Base-by-base conservation (phyloP, 1,139 yeast species). In the Pneumocystis sp. region DNA sequence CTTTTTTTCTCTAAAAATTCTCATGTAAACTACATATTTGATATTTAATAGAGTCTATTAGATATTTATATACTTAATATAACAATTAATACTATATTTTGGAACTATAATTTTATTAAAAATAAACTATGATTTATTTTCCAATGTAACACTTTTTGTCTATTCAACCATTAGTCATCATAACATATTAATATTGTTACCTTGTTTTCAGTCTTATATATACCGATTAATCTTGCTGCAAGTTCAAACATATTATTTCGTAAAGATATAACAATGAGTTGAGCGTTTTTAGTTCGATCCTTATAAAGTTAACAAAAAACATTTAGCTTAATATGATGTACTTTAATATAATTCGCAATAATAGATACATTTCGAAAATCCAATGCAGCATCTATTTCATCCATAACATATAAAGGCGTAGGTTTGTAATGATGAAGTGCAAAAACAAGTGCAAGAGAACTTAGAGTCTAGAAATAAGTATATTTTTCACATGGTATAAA, bases 401-500 rank as follows among this genome's bases (percentile, higher is more conserved):
- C 99, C 99, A 95, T 95, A 50, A 95, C 98, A 74, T 95, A 95
- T 63, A 95, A 78, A 7, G 99, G 98, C 0, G 98, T 95, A 0
- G 99, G 99, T 74, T 90, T 93, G 75, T 89, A 95, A 71, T 88
- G 89, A 74, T 95, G 98, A 61, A 95, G 81, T 0, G 98, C 98
- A 81, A 95, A 95, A 4, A 95, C 98, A 70, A 95, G 80, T 0
- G 98, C 98, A 72, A 95, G 80, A 0, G 98, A 93, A 73, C 96
- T 87, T 70, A 95, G 81, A 0, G 99, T 95, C 76, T 50, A 50
- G 25, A 45, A 50, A 25, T 25, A 17, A 19, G 12, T 50, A 50
- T 4, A 50, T 8, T 8, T 12, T 25, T 25, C 17, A 25, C 6
- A 25, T 50, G 10, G 12, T 21, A 12, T 50, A 25, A 50, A 25